Evolutionary conservation across 2,329 filamentous ascomycete species (phyloP), one percentile per base, ranked within the genome.

Genomic region (Aspergillus tamarii): DNA sequence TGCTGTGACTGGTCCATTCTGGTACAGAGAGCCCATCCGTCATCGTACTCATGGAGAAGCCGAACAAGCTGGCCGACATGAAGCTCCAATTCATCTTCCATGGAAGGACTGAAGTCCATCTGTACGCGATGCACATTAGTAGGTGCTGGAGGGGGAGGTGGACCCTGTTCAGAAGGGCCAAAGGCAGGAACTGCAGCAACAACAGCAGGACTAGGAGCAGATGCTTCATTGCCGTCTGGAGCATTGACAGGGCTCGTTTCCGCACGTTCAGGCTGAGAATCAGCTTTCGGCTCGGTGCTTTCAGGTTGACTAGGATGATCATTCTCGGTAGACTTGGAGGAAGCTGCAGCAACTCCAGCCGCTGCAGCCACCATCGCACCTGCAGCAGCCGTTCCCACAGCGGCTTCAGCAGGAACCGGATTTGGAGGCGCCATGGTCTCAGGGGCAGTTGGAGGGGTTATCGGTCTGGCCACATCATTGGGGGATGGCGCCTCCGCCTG

Each of bases 1-100:
- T 98, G 94, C 72, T 91, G 86, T 65, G 93, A 94, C 67, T 93
- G 91, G 78, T 98, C 94, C 72, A 98, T 89, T 68, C 90, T 91
- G 70, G 93, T 91, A 79, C 93, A 97, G 61, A 98, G 91, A 74
- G 94, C 92, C 95, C 95, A 99, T 73, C 95, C 95, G 80, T 99
- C 95, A 75, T 99, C 95, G 73, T 98, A 99, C 80, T 97, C 94
- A 74, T 98, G 94, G 59, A 98, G 84, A 67, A 99, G 83, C 67
- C 94, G 88, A 57, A 98, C 92, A 56, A 99, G 84, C 66, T 96
- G 89, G 59, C 95, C 95, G 63, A 90, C 87, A 66, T 84, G 86
- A 52, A 99, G 85, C 66, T 88, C 91, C 73, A 99, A 84, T 80
- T 99, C 95, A 74, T 99, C 95, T 7, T 93, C 91, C 85, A 98